Conservation (phyloP, 164 flowering plant species). For the Saururus chinensis region DNA sequence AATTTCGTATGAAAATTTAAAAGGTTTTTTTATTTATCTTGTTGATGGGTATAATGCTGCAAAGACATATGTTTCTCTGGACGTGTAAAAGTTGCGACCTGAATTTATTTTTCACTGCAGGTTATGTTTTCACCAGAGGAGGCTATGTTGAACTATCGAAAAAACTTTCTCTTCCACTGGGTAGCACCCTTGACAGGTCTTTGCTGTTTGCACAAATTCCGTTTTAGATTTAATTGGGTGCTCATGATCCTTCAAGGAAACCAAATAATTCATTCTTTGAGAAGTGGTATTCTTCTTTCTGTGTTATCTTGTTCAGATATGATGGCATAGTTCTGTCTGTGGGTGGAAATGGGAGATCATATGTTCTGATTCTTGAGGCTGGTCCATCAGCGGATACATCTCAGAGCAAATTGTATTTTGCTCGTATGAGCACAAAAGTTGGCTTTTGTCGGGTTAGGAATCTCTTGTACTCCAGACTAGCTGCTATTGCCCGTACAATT, state of each 20-base stretch:
- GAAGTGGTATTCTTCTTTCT: background rate
- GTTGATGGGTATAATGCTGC: no score
- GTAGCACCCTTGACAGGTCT: conserved; percentile 86
- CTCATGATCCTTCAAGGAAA: background rate
- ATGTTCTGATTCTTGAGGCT: conserved; percentile 79
- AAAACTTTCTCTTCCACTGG: conserved; percentile 78
- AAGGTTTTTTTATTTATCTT: no score
- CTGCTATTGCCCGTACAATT: background rate
- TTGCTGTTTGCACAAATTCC: background rate
- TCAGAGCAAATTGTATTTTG: conserved; percentile 83
- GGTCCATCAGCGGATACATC: conserved; percentile 79
- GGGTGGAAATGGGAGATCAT: conserved; percentile 97
- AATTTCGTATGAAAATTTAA: no score
- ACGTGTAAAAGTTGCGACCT: no score
- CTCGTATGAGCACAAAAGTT: conserved; percentile 80
- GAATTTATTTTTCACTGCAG: no score
- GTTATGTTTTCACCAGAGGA: conserved; percentile 91
- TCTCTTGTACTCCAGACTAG: background rate
- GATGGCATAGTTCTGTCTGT: conserved; percentile 88
- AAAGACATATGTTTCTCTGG: no score
- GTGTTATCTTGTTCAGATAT: conserved; percentile 33
- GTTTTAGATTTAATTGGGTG: background rate
- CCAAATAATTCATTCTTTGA: no score
- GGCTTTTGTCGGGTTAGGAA: conserved; percentile 86
- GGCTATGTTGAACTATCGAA: conserved; percentile 84